Percentiles rank a stretch among this genome's conserved stretches.
These are phyloP conservation scores for Saccharomycopsis capsularis DNA, from an alignment of 805 yeast genomes.

Conservation along the genomic window DNA sequence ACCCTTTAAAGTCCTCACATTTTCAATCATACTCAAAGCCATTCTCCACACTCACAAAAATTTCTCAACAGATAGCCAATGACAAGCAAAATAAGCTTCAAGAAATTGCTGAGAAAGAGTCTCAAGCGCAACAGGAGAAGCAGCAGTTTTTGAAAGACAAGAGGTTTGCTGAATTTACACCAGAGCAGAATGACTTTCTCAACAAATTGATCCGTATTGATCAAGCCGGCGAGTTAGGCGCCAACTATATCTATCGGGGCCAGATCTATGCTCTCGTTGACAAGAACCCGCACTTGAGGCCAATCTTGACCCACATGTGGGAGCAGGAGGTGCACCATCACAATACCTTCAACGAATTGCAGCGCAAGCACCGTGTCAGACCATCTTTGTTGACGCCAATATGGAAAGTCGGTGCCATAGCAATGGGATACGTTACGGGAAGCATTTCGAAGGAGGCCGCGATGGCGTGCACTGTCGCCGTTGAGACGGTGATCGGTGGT, in stretches of 20 bases:
- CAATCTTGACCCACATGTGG: conserved; percentile 92
- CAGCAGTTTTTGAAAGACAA: neutral
- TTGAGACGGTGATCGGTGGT: conserved; percentile 94
- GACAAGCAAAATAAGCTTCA: conserved; percentile 2
- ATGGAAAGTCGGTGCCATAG: conserved; percentile 88
- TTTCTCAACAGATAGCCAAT: conserved; percentile 2
- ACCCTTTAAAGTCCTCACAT: too few relatives aligned
- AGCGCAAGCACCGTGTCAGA: conserved; percentile 70
- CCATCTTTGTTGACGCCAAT: conserved; percentile 88
- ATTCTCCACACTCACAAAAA: conserved; percentile 5
- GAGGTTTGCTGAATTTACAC: conserved; percentile 28
- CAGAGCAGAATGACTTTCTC: conserved; percentile 61
- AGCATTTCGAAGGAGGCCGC: conserved; percentile 89
- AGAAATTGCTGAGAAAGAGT: neutral
- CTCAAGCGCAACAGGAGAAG: neutral
- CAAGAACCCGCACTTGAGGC: conserved; percentile 68
- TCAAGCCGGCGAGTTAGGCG: conserved; percentile 98
- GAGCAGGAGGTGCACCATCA: conserved; percentile 94
- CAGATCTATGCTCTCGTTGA: conserved; percentile 71
- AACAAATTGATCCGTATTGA: conserved; percentile 82
- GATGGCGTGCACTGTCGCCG: conserved; percentile 99
- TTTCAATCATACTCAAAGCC: too few relatives aligned
- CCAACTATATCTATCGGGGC: conserved; percentile 87
- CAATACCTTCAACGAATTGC: conserved; percentile 72
- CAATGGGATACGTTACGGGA: conserved; percentile 84